phyloP scores from a whole-genome alignment of 345 rosid genomes.

The Eucalyptus lansdowneana region DNA sequence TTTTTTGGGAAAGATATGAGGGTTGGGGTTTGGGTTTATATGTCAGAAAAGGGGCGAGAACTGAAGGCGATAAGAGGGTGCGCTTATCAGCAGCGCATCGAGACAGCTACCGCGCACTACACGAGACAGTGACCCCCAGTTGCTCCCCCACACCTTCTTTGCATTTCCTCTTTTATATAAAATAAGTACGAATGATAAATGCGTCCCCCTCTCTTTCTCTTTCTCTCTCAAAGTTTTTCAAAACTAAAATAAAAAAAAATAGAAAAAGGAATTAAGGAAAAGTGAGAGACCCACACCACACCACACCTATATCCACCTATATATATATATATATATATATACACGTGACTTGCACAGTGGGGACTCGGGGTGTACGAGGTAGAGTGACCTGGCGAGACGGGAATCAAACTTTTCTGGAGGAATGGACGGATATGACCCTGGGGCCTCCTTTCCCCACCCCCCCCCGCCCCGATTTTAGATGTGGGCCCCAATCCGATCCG shows the following conservation, averaged over 20 bases:
- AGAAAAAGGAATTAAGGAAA: background rate
- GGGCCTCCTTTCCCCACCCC: accelerated
- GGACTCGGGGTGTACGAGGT: background rate
- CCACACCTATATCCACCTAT: too few species aligned
- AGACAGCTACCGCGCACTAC: background rate
- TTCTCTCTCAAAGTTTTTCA: background rate
- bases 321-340: too few species aligned
- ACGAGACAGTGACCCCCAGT: background rate
- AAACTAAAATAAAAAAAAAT: background rate
- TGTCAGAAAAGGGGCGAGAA: background rate
- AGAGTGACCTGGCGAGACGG: background rate
- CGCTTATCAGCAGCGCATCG: background rate
- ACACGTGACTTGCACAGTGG: background rate
- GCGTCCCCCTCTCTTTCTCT: background rate
- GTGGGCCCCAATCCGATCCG: background rate
- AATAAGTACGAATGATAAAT: background rate
- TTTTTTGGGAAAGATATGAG: background rate
- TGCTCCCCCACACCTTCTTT: background rate
- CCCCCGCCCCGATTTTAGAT: background rate
- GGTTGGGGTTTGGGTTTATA: background rate
- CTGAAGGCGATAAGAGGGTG: background rate
- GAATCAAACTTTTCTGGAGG: background rate
- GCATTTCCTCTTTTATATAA: background rate
- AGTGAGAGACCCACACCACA: background rate
- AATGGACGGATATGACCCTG: background rate